Base-by-base conservation (phyloP, 345 rosid genomes). In the Pistacia vera region DNA sequence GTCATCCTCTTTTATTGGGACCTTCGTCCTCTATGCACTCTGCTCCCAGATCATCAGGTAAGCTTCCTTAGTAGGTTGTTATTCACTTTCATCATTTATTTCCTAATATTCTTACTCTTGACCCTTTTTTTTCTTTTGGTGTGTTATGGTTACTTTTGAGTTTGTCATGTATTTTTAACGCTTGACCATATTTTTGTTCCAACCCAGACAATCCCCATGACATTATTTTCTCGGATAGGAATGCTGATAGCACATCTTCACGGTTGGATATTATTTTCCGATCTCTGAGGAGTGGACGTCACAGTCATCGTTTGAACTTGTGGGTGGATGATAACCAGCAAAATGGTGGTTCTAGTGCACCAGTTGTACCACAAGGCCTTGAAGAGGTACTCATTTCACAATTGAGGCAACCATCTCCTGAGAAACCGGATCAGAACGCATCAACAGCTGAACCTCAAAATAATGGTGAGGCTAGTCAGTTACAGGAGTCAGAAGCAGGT, bases 311-410 rank as follows among this genome's bases (percentile, higher is more conserved):
- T 66, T 79, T 92, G 89, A 93, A 92, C 83, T 78, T 93, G 83
- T 95, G 99, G 99, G 87, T 82, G 77, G 97, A 95, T 87, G 97
- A 90, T 56, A 95, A 81, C 82, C 98, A 86, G 78, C 97, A 82
- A 76, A 83, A 79, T 76, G 87, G 89, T 82, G 97, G 96, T 73
- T 87, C 99, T 17, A 88, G 78, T 86, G 84, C 93, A 66, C 83
- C 98, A 81, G 78, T 79, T 14, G 76, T 95, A 69, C 97, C 99
- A 28, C 94, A 84, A 76, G 98, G 92, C 70, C 97, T 95, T 79
- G 99, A 95, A 85, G 99, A 95, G 65, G 81, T 92, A 81, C 94
- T 95, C 77, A 86, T 95, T 80, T 92, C 98, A 61, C 99, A 89
- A 81, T 77, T 95, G 85, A 90, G 93, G 81, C 88, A 86, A 72